Base-by-base conservation (phyloP, 805 yeast species). In the Nakazawaea molendinolei region DNA sequence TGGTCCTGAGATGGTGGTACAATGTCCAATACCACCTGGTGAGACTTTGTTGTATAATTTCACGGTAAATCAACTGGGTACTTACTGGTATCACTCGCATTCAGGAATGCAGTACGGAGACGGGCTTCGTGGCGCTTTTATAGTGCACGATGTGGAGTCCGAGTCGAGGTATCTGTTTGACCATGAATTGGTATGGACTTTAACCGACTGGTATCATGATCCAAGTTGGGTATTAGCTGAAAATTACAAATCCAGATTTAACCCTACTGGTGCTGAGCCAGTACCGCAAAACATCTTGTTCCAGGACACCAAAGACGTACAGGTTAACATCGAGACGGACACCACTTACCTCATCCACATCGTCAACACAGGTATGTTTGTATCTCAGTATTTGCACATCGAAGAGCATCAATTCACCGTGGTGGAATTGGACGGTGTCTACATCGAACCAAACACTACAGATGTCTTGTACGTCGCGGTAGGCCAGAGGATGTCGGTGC, bases 251-350 rank as follows among this genome's bases (percentile, higher is more conserved):
- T 67, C 70, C 28, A 63, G 83, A 45, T 83, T 72, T 50, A 83
- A 83, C 47, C 94, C 94, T 15, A 82, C 89, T 2, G 94, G 94
- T 27, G 86, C 84, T 13, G 94, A 83, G 52, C 94, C 94, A 12
- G 68, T 82, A 34, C 90, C 90, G 3, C 78, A 77, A 43, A 76
- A 74, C 48, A 41, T 74, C 14, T 58, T 83, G 27, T 71, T 81
- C 51, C 81, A 82, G 52, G 85, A 83, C 44, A 64, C 84, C 5
- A 65, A 69, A 36, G 76, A 76, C 44, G 69, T 60, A 4, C 66
- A 79, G 1, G 62, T 82, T 53, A 34, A 54, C 19, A 79, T 83
- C 35, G 67, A 71, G 36, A 71, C 77, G 5, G 69, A 71, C 26
- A 76, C 71, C 39, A 80, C 84, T 0, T 81, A 83, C 53, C 58